Conservation (phyloP, 192 early-diverging fungal species). For the Coemansia sp. region DNA sequence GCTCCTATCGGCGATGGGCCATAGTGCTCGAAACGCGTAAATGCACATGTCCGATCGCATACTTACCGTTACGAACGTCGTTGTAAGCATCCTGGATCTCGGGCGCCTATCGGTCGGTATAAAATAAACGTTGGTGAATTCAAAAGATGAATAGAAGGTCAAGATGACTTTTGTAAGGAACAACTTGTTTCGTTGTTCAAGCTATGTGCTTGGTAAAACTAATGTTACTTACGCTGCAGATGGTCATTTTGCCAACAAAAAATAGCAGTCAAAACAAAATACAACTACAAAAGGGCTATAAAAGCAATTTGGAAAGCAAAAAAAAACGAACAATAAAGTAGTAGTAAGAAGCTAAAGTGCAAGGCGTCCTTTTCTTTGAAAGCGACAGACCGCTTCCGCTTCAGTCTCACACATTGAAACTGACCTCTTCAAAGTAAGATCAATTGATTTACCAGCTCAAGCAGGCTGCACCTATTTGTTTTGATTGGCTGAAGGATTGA, state of each 20-base stretch:
- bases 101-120: slow-evolving; percentile 29
- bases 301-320: background rate
- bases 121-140: no score
- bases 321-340: background rate
- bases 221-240: background rate
- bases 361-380: no score
- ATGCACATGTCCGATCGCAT: no score
- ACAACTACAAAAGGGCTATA: background rate
- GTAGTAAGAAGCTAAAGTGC: no score
- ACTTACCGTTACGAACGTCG: slow-evolving; percentile 56
- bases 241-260: background rate
- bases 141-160: background rate
- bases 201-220: background rate
- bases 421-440: background rate
- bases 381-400: no score
- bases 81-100: slow-evolving; percentile 53
- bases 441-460: background rate
- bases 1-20: no score
- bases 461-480: no score
- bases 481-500: background rate
- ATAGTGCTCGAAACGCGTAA: background rate
- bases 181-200: no score
- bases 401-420: no score
- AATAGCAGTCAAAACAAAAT: background rate
- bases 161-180: no score